A percentile compares a stretch with the other conserved stretches of the same genome.
Conservation (phyloP, 352 stramenopile genomes). For the Pythium aristosporum region DNA sequence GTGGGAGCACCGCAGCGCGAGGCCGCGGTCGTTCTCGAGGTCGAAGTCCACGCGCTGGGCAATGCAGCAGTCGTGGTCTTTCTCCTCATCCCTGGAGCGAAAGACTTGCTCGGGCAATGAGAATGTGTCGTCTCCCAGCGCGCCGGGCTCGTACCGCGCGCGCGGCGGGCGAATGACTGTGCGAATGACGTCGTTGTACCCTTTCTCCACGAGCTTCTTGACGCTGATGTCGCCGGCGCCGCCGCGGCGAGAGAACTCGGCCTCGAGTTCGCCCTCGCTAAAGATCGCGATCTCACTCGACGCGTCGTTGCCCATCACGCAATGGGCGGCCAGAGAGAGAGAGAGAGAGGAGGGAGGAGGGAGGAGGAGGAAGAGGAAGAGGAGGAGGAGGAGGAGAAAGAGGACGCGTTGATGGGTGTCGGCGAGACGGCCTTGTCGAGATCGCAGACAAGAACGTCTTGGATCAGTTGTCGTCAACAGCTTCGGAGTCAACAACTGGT, state of each 20-base stretch:
- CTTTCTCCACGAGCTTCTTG: slow-evolving; percentile 69
- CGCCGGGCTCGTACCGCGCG: slow-evolving; percentile 44
- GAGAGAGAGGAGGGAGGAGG: neutral
- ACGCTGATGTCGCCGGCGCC: slow-evolving; percentile 66
- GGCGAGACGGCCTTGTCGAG: no score
- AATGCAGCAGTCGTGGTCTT: slow-evolving; percentile 13
- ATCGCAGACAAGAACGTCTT: no score
- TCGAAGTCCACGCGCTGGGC: slow-evolving; percentile 56
- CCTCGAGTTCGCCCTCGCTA: slow-evolving; percentile 72
- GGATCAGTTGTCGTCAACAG: no score
- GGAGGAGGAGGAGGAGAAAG: no score
- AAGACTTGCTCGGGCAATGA: slow-evolving; percentile 26
- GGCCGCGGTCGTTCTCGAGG: slow-evolving; percentile 66
- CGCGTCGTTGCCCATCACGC: slow-evolving; percentile 69
- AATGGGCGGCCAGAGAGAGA: no score
- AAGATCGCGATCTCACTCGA: slow-evolving; percentile 84
- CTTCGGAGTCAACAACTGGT: no score
- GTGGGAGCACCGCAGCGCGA: slow-evolving; percentile 69
- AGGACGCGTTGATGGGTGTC: no score
- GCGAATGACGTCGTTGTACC: slow-evolving; percentile 77
- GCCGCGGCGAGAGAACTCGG: slow-evolving; percentile 61
- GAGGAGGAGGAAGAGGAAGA: neutral
- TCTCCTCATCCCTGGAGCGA: neutral
- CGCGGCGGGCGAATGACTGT: slow-evolving; percentile 73
- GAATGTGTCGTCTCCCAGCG: slow-evolving; percentile 57